These are phyloP conservation scores for Triadica sebifera DNA, from an alignment of 345 rosid species.

Conservation along the genomic window DNA sequence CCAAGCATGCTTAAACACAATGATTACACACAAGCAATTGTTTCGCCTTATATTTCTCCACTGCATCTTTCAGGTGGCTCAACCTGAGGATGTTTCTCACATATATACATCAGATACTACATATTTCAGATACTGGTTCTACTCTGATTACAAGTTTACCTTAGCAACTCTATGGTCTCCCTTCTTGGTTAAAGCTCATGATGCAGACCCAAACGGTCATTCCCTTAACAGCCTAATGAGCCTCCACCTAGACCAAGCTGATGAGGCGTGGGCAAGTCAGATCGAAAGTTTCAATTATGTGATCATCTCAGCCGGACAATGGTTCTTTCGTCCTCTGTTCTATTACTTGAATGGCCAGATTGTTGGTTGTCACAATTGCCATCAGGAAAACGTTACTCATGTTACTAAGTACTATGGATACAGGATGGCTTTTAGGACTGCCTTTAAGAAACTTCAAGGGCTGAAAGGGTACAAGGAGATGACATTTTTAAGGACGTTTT, in stretches of 20 bases:
- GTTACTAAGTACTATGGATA: conserved; percentile 44
- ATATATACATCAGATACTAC: conserved; percentile 13
- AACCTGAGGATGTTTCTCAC: conserved; percentile 24
- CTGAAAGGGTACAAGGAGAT: conserved; percentile 37
- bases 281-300: conserved; percentile 42
- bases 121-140: conserved; percentile 33
- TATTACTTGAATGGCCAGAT: conserved; percentile 32
- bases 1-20: background rate
- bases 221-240: conserved; percentile 37
- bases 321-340: conserved; percentile 53
- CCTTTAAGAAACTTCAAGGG: conserved; percentile 40
- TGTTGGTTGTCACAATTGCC: conserved; percentile 46
- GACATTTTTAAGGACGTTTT: conserved; percentile 48
- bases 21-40: background rate
- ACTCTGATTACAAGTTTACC: conserved; percentile 35
- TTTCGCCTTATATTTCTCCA: background rate
- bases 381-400: conserved; percentile 29
- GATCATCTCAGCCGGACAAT: conserved; percentile 54
- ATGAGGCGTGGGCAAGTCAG: conserved; percentile 44
- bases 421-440: conserved; percentile 57
- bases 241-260: conserved; percentile 49
- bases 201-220: conserved; percentile 42
- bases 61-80: conserved; percentile 18
- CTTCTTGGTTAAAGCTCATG: conserved; percentile 44
- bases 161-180: conserved; percentile 52